Evolutionary conservation across 352 stramenopile species (phyloP).

Genomic region (Phytopythium vexans): DNA sequence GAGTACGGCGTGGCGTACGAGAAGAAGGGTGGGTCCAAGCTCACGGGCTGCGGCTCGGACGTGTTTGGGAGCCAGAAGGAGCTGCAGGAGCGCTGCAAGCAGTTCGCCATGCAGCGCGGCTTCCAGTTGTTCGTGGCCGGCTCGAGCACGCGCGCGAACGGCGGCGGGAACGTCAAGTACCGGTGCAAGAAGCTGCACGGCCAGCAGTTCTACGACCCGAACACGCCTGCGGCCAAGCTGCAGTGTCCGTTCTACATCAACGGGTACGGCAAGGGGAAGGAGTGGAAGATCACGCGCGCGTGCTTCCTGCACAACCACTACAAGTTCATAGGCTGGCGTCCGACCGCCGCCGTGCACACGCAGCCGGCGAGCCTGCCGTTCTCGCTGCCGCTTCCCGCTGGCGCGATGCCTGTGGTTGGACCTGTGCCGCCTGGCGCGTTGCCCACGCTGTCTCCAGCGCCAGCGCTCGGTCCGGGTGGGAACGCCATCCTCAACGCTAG

Average conservation of each 20-base stretch:
- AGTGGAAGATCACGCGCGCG: constrained; percentile 75
- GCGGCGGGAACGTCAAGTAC: constrained; percentile 82
- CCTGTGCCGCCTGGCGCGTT: not conserved
- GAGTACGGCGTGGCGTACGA: constrained; percentile 77
- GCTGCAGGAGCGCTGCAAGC: constrained; percentile 75
- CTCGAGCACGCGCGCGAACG: constrained; percentile 63
- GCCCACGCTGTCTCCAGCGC: constrained; percentile 6
- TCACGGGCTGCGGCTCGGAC: constrained; percentile 44
- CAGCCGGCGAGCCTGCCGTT: constrained; percentile 1
- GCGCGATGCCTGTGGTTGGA: not conserved
- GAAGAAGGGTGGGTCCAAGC: constrained; percentile 62
- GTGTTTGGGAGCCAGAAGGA: constrained; percentile 59
- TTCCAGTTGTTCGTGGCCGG: constrained; percentile 71
- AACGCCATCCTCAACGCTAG: not conserved
- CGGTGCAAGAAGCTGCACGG: constrained; percentile 77
- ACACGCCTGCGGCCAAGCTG: constrained; percentile 38
- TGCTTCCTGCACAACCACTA: constrained; percentile 83
- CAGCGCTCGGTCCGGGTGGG: not conserved
- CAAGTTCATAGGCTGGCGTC: constrained; percentile 75
- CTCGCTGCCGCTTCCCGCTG: constrained; percentile 4
- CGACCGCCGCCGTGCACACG: constrained; percentile 4
- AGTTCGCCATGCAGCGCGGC: constrained; percentile 69
- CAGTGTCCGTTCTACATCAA: constrained; percentile 84
- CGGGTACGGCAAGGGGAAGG: constrained; percentile 55
- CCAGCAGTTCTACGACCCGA: constrained; percentile 72